These are phyloP conservation scores for Penicillium hordei DNA, from an alignment of 2,329 filamentous ascomycete species.

Conservation along the genomic window DNA sequence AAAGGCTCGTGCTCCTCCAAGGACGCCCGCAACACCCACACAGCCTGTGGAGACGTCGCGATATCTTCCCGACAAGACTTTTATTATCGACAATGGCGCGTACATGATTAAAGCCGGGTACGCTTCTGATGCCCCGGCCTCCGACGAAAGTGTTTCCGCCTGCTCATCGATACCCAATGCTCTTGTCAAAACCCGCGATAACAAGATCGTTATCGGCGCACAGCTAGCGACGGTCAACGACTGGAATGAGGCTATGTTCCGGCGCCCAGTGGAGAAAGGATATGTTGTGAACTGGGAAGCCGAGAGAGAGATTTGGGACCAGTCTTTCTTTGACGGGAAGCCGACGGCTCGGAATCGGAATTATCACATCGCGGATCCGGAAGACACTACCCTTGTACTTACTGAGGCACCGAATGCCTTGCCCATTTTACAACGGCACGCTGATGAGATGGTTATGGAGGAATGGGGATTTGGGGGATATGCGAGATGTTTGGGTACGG, in stretches of 20 bases:
- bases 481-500: conserved; percentile 68
- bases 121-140: conserved; percentile 45
- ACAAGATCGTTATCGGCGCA: conserved; percentile 74
- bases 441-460: conserved; percentile 96
- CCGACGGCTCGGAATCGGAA: conserved; percentile 54
- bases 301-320: conserved; percentile 93
- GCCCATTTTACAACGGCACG: conserved; percentile 78
- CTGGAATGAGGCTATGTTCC: conserved; percentile 83
- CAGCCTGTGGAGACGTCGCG: conserved; percentile 40
- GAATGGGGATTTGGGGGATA: conserved; percentile 92
- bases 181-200: conserved; percentile 77
- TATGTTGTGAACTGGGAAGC: conserved; percentile 97
- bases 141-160: conserved; percentile 39
- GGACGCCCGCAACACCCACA: conserved; percentile 50
- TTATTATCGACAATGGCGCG: conserved; percentile 91
- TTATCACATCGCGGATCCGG: conserved; percentile 57
- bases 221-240: conserved; percentile 76
- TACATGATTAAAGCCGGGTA: conserved; percentile 90
- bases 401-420: conserved; percentile 84
- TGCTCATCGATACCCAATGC: conserved; percentile 83
- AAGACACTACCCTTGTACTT: conserved; percentile 78
- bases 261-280: conserved; percentile 88
- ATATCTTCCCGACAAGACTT: conserved; percentile 61
- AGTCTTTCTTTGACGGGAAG: conserved; percentile 72
- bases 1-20: conserved; percentile 44